Evolutionary conservation across 1,139 yeast species (phyloP), one percentile per base, ranked within the genome.

Genomic region (Scheffersomyces cryptocercus): DNA sequence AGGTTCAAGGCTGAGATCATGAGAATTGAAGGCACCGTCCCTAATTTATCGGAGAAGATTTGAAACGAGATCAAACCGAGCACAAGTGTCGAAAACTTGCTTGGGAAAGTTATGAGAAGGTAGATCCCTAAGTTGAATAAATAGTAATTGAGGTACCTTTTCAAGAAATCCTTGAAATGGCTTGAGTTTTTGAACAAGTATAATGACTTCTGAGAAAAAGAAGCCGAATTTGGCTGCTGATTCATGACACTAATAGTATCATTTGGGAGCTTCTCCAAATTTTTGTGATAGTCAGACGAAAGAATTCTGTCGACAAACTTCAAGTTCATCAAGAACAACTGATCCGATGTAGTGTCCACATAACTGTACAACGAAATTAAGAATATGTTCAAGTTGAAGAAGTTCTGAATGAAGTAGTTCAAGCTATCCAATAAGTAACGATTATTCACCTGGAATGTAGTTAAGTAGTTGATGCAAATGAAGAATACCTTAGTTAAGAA

Each of bases 341-440:
- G 49, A 45, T 76, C 79, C 45, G 75, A 59, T 10, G 67, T 71
- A 5, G 68, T 59, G 34, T 66, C 64, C 46, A 73, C 59, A 51
- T 64, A 75, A 31, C 70, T 58, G 43, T 66, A 55, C 4, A 73
- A 65, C 7, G 75, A 60, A 12, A 74, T 65, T 39, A 72, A 47
- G 45, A 78, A 65, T 5, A 73, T 72, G n/a, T 73, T 70, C 35
- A 77, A 50, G 51, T 77, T 70, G 44, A 76, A 60, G 32, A 73
- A 67, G 33, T 67, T 58, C 42, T 62, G 33, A 28, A 42, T 20
- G 15, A 44, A 41, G 24, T 41, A 16, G 14, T 34, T 26, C 20
- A 41, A 24, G 10, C 16, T 15, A 4, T 28, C 28, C 13, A 40
- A 29, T 11, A 39, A 36, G 5, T 34, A 10, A 9, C 39, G 26